Evolutionary conservation across 257 asterid species (phyloP), one percentile per base, ranked within the genome.

Genomic region (Fraxinus americana): DNA sequence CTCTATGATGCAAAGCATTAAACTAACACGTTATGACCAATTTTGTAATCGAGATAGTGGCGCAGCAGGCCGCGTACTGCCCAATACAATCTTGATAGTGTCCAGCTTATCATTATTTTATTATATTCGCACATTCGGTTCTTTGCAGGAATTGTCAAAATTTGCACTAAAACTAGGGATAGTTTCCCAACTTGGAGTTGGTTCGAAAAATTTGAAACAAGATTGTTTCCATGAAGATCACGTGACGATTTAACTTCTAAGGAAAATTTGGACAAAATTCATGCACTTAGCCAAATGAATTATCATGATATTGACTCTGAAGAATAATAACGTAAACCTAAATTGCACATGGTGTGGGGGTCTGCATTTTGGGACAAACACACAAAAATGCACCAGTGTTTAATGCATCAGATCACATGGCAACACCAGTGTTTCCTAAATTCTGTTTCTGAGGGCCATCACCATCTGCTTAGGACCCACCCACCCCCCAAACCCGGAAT

Each of bases 341-440:
- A 75, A 74, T 3, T 71, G 30, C 81, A 87, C 84, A 78, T 85
- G 87, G 85, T 72, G 57, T 82, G 71, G 76, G 84, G 71, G 76
- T 52, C 30, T 67, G 36, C 23, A 16, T 1, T 12, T 52, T 13
- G 11, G 25, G 7, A n/a, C 23, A 19, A 63, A 45, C 61, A 66
- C 52, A 21, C 30, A 59, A 25, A 25, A 25, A 80, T 52, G 17
- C 71, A 63, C 23, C 29, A 78, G 19, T 84, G 78, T 25, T 70
- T 25, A 75, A 80, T 35, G 66, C 78, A 48, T 76, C 79, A 27
- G 7, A 72, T 68, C 77, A 76, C 81, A 74, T 77, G 79, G 70
- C 29, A 39, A 36, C 77, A 32, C 57, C 30, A 71, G 63, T 8
- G 38, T 41, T 30, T 67, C 71, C 65, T 77, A 79, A 12, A 21